These are phyloP conservation scores for Apiospora saccharicola DNA, from an alignment of 2,329 filamentous ascomycete species.

Conservation along the genomic window DNA sequence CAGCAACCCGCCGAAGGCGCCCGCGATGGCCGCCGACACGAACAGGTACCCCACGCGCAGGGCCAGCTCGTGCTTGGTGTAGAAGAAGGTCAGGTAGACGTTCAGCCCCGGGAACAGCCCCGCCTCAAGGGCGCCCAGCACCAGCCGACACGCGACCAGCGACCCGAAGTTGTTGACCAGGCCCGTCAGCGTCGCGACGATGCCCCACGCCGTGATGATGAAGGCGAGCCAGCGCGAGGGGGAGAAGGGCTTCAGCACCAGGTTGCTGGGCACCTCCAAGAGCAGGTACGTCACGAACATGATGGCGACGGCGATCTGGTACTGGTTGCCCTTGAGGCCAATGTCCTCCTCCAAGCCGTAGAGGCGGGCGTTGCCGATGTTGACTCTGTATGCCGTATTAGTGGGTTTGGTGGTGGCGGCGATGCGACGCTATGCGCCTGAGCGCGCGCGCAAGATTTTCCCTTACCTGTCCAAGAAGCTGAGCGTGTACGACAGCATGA, in stretches of 20 bases:
- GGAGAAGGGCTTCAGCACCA: slow-evolving; percentile 68
- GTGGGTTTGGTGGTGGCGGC: background rate
- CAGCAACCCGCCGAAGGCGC: slow-evolving; percentile 75
- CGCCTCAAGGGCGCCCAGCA: slow-evolving; percentile 74
- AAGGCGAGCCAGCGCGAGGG: slow-evolving; percentile 70
- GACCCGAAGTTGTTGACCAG: slow-evolving; percentile 70
- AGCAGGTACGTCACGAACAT: slow-evolving; percentile 70
- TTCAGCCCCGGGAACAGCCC: slow-evolving; percentile 75
- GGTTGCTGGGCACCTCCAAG: slow-evolving; percentile 71
- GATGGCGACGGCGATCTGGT: slow-evolving; percentile 72
- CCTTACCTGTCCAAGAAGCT: slow-evolving; percentile 75
- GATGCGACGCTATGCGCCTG: background rate
- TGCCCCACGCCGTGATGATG: slow-evolving; percentile 70
- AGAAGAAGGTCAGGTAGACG: slow-evolving; percentile 78
- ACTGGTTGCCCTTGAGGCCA: slow-evolving; percentile 67
- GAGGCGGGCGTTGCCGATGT: slow-evolving; percentile 75
- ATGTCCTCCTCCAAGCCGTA: slow-evolving; percentile 71
- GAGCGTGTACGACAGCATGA: slow-evolving; percentile 76
- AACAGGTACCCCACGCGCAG: slow-evolving; percentile 78
- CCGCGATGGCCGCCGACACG: slow-evolving; percentile 73
- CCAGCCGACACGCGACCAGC: slow-evolving; percentile 71
- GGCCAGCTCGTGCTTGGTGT: slow-evolving; percentile 76
- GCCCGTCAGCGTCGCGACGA: slow-evolving; percentile 74
- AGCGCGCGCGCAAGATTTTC: slow-evolving; percentile 23
- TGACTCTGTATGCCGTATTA: slow-evolving; percentile 58